These are phyloP conservation scores for Onygena corvina DNA, from an alignment of 2,329 filamentous ascomycete species.

Conservation along the genomic window DNA sequence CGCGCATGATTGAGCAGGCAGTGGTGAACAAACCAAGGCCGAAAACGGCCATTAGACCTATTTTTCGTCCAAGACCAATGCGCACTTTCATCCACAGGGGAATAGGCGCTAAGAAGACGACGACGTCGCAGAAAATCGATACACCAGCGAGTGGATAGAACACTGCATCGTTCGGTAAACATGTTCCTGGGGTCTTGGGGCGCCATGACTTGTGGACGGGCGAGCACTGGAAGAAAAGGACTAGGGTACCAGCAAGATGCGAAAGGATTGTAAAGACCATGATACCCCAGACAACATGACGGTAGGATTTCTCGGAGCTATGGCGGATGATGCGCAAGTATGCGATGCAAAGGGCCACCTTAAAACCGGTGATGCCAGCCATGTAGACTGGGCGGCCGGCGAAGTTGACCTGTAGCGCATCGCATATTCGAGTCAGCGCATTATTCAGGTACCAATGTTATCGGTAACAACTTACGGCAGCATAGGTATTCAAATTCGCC, in stretches of 20 bases:
- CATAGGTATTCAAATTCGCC: constrained; percentile 37
- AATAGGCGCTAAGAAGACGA: constrained; percentile 41
- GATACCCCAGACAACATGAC: constrained; percentile 35
- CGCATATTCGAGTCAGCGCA: not conserved
- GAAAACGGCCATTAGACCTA: constrained; percentile 43
- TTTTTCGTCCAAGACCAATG: constrained; percentile 39
- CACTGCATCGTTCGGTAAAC: constrained; percentile 37
- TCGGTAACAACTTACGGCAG: constrained; percentile 27
- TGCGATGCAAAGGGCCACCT: constrained; percentile 43
- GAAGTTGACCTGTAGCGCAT: constrained; percentile 36
- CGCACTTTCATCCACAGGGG: constrained; percentile 41
- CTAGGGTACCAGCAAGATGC: constrained; percentile 40
- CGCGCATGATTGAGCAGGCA: constrained; percentile 43
- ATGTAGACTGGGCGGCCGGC: constrained; percentile 45
- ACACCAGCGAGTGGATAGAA: constrained; percentile 44
- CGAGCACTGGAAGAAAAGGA: constrained; percentile 41
- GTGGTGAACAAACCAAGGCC: constrained; percentile 45
- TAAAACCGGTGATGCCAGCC: constrained; percentile 46
- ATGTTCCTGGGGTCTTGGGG: constrained; percentile 30
- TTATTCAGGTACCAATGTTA: too few species aligned
- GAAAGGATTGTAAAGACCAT: constrained; percentile 36
- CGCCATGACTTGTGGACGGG: constrained; percentile 42
- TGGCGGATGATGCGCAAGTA: constrained; percentile 42
- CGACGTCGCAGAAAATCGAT: constrained; percentile 41
- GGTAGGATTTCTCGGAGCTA: constrained; percentile 37